Evolutionary conservation across 257 asterid species (phyloP).

Genomic region (Mentha longifolia): DNA sequence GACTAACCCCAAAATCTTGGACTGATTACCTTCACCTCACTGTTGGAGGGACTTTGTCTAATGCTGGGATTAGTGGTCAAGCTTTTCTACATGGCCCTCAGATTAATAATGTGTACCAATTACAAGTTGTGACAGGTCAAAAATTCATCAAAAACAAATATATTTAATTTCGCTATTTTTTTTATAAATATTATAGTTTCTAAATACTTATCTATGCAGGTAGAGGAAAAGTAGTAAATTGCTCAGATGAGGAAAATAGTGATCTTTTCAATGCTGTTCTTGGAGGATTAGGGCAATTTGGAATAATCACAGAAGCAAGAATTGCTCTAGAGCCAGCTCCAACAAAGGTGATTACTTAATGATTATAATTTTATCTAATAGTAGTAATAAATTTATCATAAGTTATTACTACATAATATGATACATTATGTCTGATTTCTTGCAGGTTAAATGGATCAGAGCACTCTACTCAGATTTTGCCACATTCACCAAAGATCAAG

Average conservation of each 20-base stretch:
- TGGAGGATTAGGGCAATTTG: slow-evolving; percentile 92
- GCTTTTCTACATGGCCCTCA: slow-evolving; percentile 89
- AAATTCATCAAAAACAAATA: neutral
- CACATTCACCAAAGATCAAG: slow-evolving; percentile 69
- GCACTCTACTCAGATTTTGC: slow-evolving; percentile 73
- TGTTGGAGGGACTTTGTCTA: slow-evolving; percentile 88
- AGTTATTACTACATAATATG: neutral
- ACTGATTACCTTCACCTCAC: slow-evolving; percentile 93
- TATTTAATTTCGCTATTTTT: neutral
- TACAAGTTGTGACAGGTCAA: slow-evolving; percentile 85
- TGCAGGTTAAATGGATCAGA: slow-evolving; percentile 90
- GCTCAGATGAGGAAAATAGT: slow-evolving; percentile 63
- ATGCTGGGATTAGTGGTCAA: slow-evolving; percentile 92
- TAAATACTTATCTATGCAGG: slow-evolving; percentile 45
- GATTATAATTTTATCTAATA: too few species aligned
- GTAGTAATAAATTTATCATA: neutral
- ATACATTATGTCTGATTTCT: slow-evolving; percentile 3
- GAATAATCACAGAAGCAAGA: slow-evolving; percentile 76
- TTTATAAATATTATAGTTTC: neutral
- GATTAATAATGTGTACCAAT: slow-evolving; percentile 78
- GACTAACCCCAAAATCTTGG: slow-evolving; percentile 90
- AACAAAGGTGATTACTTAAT: slow-evolving; percentile 42
- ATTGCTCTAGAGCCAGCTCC: slow-evolving; percentile 84
- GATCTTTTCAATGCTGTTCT: slow-evolving; percentile 81
- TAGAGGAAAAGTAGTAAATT: slow-evolving; percentile 65